Evolutionary conservation across 768 basidiomycete species (phyloP), one percentile per base, ranked within the genome.

Genomic region (Serendipita indica): DNA sequence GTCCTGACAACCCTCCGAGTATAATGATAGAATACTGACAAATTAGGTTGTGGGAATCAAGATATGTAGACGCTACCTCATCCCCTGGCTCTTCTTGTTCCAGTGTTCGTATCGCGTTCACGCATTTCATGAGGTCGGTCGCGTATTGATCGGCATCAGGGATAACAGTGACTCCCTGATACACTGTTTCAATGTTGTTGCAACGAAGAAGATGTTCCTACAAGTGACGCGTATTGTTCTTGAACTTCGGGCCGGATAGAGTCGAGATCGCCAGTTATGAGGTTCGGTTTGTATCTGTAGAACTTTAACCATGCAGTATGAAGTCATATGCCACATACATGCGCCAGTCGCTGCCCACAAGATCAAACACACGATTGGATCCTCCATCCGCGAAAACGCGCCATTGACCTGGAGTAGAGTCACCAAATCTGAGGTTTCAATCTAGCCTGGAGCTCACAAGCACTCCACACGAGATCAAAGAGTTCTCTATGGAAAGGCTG

Each of bases 61-160:
- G 39, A 33, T 30, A n/a, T 25, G 18, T 27, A 33, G 13, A 35
- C 18, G 67, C 70, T 49, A 79, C 81, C 63, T 71, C 62, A 57
- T 63, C 65, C 5, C 68, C 68, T 45, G 75, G 72, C 1, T 64
- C 60, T 64, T 92, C 89, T 60, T 73, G 75, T 57, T 79, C 77
- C 30, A 54, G 25, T 28, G 22, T 18, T 49, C 78, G 68, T 2
- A 97, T 66, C 3, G 81, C 75, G 3, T 64, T 45, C 1, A 98
- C 71, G 65, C 92, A 98, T 70, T 99, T 99, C 85, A 89, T 90
- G 60, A 99, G 76, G 68, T 99, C 96, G 0, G 94, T 98, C n/a
- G 89, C 79, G 66, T 89, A 70, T 67, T 90, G 83, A 66, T 86
- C 80, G 0, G 72, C 63, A 65, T 96, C 93, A 57, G 80, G 70